Percentiles rank a stretch among this genome's conserved stretches.
These are phyloP conservation scores for Podila verticillata DNA, from an alignment of 192 early-diverging fungal species.

Conservation along the genomic window DNA sequence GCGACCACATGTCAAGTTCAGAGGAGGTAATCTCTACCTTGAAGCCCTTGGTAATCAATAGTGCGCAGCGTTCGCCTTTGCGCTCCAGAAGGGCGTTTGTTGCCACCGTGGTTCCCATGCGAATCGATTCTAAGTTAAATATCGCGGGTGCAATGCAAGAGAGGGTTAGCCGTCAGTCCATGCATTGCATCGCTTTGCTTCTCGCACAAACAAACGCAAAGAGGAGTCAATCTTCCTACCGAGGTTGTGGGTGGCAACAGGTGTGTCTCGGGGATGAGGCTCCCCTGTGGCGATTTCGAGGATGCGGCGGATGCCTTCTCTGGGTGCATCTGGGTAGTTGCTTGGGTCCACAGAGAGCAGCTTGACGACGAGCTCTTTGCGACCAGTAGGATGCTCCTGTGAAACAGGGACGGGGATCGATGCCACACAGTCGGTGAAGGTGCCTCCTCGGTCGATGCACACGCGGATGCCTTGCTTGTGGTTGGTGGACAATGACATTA, in stretches of 20 bases:
- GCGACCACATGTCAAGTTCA: background rate
- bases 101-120: constrained; percentile 98
- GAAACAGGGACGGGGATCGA: constrained; percentile 68
- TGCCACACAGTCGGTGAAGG: constrained; percentile 96
- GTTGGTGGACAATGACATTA: background rate
- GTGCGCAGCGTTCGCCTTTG: constrained; percentile 88
- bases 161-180: too few relatives aligned
- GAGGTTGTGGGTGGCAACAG: constrained; percentile 76
- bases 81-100: constrained; percentile 91
- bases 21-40: constrained; percentile 59
- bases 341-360: constrained; percentile 91
- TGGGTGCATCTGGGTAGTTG: constrained; percentile 91
- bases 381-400: constrained; percentile 52
- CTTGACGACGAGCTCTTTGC: constrained; percentile 83
- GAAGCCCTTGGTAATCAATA: constrained; percentile 94
- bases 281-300: constrained; percentile 82
- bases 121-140: constrained; percentile 65
- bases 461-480: constrained; percentile 56
- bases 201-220: too few relatives aligned
- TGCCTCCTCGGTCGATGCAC: constrained; percentile 95
- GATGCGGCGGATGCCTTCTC: constrained; percentile 93
- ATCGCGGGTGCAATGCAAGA: too few relatives aligned
- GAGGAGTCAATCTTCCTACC: constrained; percentile 51
- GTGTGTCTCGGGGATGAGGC: constrained; percentile 69
- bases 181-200: too few relatives aligned